Percentiles rank a stretch among this genome's conserved stretches.
Evolutionary conservation across 371 early-diverging fungal genomes (phyloP).

Genomic region (Apophysomyces trapeziformis): DNA sequence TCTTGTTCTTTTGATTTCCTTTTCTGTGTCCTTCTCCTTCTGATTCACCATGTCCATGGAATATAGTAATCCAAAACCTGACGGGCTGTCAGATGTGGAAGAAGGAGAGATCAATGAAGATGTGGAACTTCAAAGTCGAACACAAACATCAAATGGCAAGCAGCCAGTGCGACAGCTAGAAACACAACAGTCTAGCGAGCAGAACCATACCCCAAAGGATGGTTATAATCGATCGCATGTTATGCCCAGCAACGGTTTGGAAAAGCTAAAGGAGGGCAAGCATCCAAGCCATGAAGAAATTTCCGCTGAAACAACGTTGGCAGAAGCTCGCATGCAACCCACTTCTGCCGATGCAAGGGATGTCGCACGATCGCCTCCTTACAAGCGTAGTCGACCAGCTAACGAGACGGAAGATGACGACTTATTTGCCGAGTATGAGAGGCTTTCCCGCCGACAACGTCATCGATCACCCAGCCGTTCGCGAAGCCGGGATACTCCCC

Average conservation of each 20-base stretch:
- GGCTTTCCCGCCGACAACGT: constrained; percentile 24
- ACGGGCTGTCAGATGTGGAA: constrained; percentile 28
- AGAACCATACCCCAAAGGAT: background rate
- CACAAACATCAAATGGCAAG: background rate
- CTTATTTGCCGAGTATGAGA: constrained; percentile 49
- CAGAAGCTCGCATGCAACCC: background rate
- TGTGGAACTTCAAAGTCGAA: constrained; percentile 1
- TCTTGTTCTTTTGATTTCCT: constrained; percentile 34
- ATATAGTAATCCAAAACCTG: constrained; percentile 18
- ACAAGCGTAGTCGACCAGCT: constrained; percentile 20
- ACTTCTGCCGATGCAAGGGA: background rate
- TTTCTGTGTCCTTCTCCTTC: constrained; percentile 29
- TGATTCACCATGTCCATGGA: constrained; percentile 18
- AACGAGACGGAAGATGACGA: constrained; percentile 31
- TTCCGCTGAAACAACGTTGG: background rate
- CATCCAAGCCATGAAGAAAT: background rate
- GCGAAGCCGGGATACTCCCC: constrained; percentile 14
- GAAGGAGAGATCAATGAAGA: constrained; percentile 37
- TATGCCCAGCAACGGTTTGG: background rate
- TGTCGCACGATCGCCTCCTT: constrained; percentile 7
- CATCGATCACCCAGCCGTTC: constrained; percentile 12
- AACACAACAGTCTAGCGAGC: background rate
- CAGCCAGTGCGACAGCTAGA: background rate
- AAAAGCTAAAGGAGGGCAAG: background rate
- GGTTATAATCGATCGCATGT: background rate